A percentile compares a stretch with the other conserved stretches of the same genome.
Evolutionary conservation across 2,329 filamentous ascomycete genomes (phyloP).

Genomic region (Aspergillus ibericus): DNA sequence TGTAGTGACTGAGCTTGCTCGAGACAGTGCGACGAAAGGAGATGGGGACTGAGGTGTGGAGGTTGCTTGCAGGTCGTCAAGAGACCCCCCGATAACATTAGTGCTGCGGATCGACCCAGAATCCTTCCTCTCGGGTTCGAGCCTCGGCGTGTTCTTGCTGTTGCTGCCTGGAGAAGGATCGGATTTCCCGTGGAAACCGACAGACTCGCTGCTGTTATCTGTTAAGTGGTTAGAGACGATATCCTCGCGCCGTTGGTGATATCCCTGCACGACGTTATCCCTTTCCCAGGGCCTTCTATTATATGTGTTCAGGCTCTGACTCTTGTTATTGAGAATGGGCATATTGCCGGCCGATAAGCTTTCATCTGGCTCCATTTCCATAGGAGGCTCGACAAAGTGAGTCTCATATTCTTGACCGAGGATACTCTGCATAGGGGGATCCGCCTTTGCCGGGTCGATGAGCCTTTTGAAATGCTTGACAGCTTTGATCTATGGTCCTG

Average conservation of each 20-base stretch:
- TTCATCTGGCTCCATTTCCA: constrained; percentile 49
- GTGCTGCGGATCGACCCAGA: constrained; percentile 27
- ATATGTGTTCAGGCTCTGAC: constrained; percentile 46
- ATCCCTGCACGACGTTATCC: constrained; percentile 54
- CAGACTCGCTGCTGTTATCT: constrained; percentile 16
- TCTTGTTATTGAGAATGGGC: constrained; percentile 18
- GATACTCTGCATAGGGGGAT: constrained; percentile 57
- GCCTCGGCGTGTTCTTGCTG: constrained; percentile 14
- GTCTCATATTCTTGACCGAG: constrained; percentile 56
- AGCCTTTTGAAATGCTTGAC: constrained; percentile 84
- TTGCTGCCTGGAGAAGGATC: constrained; percentile 16
- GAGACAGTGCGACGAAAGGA: constrained; percentile 28
- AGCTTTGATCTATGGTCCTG: constrained; percentile 70
- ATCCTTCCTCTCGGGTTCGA: constrained; percentile 25
- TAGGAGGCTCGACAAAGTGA: constrained; percentile 59
- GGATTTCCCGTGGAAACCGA: constrained; percentile 12
- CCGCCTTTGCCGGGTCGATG: constrained; percentile 56
- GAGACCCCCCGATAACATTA: constrained; percentile 15
- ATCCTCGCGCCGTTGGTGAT: constrained; percentile 42
- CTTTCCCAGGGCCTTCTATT: constrained; percentile 52
- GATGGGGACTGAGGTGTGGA: constrained; percentile 30
- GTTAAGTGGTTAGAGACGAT: neutral
- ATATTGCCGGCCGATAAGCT: constrained; percentile 26
- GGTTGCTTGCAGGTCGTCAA: constrained; percentile 18
- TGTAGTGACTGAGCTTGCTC: constrained; percentile 33